Base-by-base conservation (phyloP, 2,329 filamentous ascomycete species). In the Nannizziopsis arthrosporioides region DNA sequence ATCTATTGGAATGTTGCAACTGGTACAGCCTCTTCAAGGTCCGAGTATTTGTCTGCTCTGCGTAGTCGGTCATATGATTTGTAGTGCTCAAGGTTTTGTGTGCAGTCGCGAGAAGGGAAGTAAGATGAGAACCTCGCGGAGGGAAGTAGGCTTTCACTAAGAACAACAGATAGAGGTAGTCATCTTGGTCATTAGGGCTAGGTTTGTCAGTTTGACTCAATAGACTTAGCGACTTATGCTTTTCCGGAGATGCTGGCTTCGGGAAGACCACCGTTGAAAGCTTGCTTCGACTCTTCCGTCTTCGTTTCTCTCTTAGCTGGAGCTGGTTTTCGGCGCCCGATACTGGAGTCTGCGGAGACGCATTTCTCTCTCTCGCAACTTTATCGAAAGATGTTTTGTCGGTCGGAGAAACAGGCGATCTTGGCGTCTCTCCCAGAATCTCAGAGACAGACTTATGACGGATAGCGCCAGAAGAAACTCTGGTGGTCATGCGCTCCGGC, bases 81-180 rank as follows among this genome's bases (percentile, higher is more conserved):
- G 82, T 74, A 0, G 90, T 96, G 1, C 84, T 88, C 9, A 96
- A 72, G 0, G 88, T 94, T 63, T 98, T 98, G 60, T 89, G 84
- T 3, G 89, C 85, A 39, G 85, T 83, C 48, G 82, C 77, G 2
- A 96, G 71, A 0, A 96, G 74, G 37, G 85, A 82, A 49, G 85
- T 70, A n/a, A 82, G 67, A 18, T 73, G 69, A 14, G 65, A 65
- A 37, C 72, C 70, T 51, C 73, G 67, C 40, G 74, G 74, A 38
- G 74, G 75, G 45, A 74, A 73, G 32, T 74, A 72, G 3, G 73
- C 71, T 53, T 76, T 73, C 48, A 78, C 77, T 31, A 79, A 76
- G 59, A 82, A 82, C 14, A 82, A 66, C 5, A 77, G 78, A 56
- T 80, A 76, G 3, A 82, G 66, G 57, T 82, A 82, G 57, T 83